Base-by-base conservation (phyloP, 163 green algal genomes). In the Picocystis sp. region DNA sequence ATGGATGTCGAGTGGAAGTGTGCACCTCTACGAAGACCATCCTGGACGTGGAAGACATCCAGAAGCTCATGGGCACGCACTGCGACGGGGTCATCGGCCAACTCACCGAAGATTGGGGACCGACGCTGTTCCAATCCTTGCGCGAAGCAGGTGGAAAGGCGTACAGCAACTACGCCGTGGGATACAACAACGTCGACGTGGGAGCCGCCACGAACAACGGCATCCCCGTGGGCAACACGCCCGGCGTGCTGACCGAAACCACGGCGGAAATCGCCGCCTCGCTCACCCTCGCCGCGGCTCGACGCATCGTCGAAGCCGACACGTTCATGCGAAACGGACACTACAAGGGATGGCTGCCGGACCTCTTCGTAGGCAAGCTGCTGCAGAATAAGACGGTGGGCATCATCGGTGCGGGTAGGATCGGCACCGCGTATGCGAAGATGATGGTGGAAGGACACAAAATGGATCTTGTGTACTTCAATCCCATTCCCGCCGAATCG, bases 391-490 rank as follows among this genome's bases (percentile, higher is more conserved):
- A 95, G 73, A 95, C 84, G n/a, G 82, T 98, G 11, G 89, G 89
- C 54, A 89, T 97, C 58, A 78, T 98, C 22, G 89, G 89, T 15
- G 84, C 89, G 1, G 89, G 89, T 1, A 77, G 89, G 59, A 98
- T 98, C 55, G 89, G 89, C n/a, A 71, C 69, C 11, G 86, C 89
- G 2, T 97, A 96, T 57, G 89, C 89, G 2, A 77, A 81, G 61
- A 97, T 97, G 89, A 93, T 97, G 81, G 77, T 93, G 23, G 89
- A 96, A 66, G 89, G 89, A 1, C 89, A 95, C 82, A 97, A 97
- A 62, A 92, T 90, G 75, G 70, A 94, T 72, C 52, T 94, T 11
- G 66, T 94, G 8, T 94, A 94, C 66, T 92, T 71, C 45, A 80
- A 92, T 61, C 74, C 76, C 15, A 89, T 88, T 72, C 76, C 77